Evolutionary conservation across 192 early-diverging fungal species (phyloP), one percentile per base, ranked within the genome.

Genomic region (Pilaira anomala): DNA sequence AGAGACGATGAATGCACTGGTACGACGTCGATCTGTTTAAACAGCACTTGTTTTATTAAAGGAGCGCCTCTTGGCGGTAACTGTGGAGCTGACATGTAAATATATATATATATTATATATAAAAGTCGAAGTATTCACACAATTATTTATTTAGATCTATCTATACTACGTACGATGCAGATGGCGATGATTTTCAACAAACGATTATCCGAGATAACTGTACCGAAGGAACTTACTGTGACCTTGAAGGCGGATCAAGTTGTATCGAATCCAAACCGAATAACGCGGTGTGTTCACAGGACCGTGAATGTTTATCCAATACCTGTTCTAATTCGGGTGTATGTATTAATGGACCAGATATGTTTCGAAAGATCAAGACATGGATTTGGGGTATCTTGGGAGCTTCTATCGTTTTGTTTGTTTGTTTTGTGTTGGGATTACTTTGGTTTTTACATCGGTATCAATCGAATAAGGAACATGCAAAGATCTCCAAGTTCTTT

Each of bases 371-470:
- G 21, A 68, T 75, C 2, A 48, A 57, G 2, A 7, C 50, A 1
- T 67, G 68, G 60, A 44, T 64, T 3, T 75, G 73, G 73, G 60
- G 45, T n/a, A 48, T 66, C 2, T 50, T 75, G 21, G 65, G 64
- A 19, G 54, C 49, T 1, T 52, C 58, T 25, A 59, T 70, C 4
- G 22, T 75, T 2, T 6, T 75, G 11, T 75, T 75, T 59, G 65
- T 75, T 44, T 19, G 70, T 9, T 11, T 62, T 1, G 45, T 59
- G 6, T 28, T 75, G n/a, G 6, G 42, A 5, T 40, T 33, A 5
- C 60, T 75, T 1, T 75, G 68, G 68, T n/a, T 71, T 21, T 58
- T 75, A 22, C 73, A 75, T 33, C 68, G 73, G 5, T 75, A 65
- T 45, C 73, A 75, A 45, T 66, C 73, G 18, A 48, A 49, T 21